Conservation (phyloP, 176 grass and related monocot species). For the Paspalum notatum region DNA sequence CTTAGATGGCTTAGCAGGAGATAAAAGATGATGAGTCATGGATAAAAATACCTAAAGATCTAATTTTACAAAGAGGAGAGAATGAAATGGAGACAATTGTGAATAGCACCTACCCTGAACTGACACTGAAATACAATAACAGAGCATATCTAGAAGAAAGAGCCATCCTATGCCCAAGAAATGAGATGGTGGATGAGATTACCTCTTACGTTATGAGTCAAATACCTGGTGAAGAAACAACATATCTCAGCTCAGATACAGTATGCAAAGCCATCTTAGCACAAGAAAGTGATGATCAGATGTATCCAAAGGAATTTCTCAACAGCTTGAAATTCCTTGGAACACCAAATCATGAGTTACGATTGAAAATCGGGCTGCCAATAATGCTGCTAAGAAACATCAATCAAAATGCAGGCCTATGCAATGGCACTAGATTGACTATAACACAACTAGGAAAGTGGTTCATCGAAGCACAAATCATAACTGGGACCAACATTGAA, state of each 20-base stretch:
- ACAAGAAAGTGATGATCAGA: neutral
- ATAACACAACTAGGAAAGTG: neutral
- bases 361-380: neutral
- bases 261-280: neutral
- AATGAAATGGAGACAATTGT: neutral
- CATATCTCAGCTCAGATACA: neutral
- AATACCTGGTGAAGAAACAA: neutral
- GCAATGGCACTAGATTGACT: neutral
- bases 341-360: neutral
- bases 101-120: neutral
- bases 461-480: conserved; percentile 16
- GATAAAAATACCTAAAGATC: neutral
- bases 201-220: neutral
- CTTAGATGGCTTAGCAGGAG: neutral
- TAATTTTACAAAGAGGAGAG: neutral
- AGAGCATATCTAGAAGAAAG: neutral
- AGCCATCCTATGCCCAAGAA: neutral
- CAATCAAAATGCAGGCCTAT: conserved; percentile 6
- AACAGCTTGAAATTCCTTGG: conserved; percentile 16
- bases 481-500: neutral
- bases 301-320: conserved; percentile 17
- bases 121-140: neutral
- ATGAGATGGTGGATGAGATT: neutral
- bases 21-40: neutral
- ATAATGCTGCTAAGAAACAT: conserved; percentile 14